Base-by-base conservation (phyloP, 108 stramenopile genomes). In the Licmophora abbreviata region DNA sequence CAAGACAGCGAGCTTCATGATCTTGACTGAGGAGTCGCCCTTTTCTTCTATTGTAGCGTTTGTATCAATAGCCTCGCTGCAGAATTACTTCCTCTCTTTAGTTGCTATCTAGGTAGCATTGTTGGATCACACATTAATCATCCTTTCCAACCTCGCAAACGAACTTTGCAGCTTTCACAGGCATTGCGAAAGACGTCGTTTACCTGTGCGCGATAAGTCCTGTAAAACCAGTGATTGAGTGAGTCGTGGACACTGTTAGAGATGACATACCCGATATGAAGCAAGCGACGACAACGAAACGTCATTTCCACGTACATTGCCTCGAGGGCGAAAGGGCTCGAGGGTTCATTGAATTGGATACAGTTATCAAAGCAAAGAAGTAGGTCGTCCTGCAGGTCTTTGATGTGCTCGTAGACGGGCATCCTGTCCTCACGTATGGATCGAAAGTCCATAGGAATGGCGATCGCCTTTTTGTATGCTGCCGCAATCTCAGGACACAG, bases 371-470 rank as follows among this genome's bases (percentile, higher is more conserved):
- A 80, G 12, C 74, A 68, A 18, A 79, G 60, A 14, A 80, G 72
- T 0, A 91, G 58, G 53, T 91, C 85, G 0, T 80, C 44, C 51
- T 85, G 82, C 20, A 91, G 52, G 45, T 86, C 78, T 8, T 50
- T 24, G 12, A 87, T 87, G 45, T 51, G 29, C 29, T 56, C 17
- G 45, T 86, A 90, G 6, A 17, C 12, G 36, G 61, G 64, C 20
- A 90, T 31, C 3, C 66, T 66, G 15, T 84, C 80, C 52, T 82
- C 76, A 43, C 63, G 68, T 14, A 91, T 91, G 8, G 89, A 86
- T 44, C 78, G 66, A 38, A 91, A 79, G 47, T 85, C 84, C 85
- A 91, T 84, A 2, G 89, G 89, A 0, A 51, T 25, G 22, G 63
- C 30, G 10, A 91, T 54, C 10, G 50, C 38, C 21, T 37, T 51